Conservation (phyloP, 495 filamentous ascomycete species). For the Trichoderma erinaceum region DNA sequence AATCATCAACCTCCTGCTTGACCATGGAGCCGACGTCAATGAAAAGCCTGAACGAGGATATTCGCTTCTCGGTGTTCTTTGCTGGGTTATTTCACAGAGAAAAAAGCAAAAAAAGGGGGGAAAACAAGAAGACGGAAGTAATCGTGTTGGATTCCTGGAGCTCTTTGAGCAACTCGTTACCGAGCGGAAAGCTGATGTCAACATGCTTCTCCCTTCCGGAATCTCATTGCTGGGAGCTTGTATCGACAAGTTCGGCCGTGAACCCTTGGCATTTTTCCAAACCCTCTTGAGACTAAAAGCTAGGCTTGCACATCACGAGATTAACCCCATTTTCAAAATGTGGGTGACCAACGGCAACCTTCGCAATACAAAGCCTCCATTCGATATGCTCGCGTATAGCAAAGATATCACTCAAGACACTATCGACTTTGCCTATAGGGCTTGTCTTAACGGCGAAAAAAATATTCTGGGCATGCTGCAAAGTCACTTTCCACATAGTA, state of each 20-base stretch:
- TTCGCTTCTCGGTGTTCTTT: neutral
- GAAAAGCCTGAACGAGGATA: no score
- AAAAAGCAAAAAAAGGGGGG: no score
- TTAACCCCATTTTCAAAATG: neutral
- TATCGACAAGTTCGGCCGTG: neutral
- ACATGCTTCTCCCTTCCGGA: neutral
- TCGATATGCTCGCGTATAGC: neutral
- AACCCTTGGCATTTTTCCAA: neutral
- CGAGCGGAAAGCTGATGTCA: neutral
- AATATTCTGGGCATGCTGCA: neutral
- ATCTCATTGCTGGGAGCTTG: neutral
- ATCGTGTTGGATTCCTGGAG: neutral
- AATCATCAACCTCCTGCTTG: neutral
- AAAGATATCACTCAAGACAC: neutral
- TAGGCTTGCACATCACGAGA: neutral
- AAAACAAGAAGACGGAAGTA: no score
- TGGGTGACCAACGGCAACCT: neutral
- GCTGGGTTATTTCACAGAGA: neutral
- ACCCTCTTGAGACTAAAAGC: neutral
- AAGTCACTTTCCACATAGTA: neutral
- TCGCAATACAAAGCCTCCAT: neutral
- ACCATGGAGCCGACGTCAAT: slow-evolving; percentile 3
- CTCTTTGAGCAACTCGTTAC: neutral
- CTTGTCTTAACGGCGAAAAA: neutral
- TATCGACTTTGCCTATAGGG: neutral